Conservation (phyloP, 106 monocot species). For the Amphibolis antarctica region DNA sequence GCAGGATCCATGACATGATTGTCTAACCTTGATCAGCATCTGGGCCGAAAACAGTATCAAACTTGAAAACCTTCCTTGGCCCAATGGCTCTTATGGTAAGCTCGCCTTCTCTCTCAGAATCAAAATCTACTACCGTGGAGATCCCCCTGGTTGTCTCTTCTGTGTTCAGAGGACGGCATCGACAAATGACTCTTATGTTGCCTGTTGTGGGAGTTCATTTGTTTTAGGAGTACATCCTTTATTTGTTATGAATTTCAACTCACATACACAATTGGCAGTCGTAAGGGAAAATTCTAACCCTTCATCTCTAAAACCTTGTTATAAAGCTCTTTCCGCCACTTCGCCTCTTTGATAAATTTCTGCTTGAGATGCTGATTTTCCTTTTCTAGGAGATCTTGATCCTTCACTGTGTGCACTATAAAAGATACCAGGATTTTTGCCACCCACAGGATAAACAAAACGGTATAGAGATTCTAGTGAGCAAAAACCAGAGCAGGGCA, state of each 20-base stretch:
- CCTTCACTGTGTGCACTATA: constrained; percentile 30
- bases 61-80: constrained; percentile 64
- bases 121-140: constrained; percentile 63
- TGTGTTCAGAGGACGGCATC: constrained; percentile 65
- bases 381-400: constrained; percentile 22
- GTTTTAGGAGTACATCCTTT: background rate
- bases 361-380: constrained; percentile 39
- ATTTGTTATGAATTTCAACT: background rate
- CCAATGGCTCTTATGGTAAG: constrained; percentile 52
- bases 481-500: background rate
- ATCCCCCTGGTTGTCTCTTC: constrained; percentile 58
- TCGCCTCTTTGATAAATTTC: constrained; percentile 55
- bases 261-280: background rate
- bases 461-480: too few relatives aligned
- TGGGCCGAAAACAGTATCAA: constrained; percentile 71
- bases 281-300: constrained; percentile 26
- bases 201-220: constrained; percentile 20
- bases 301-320: constrained; percentile 79
- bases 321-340: constrained; percentile 56
- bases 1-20: background rate
- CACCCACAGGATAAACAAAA: too few relatives aligned
- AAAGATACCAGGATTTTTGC: background rate
- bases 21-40: constrained; percentile 71
- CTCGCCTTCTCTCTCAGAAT: constrained; percentile 75
- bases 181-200: constrained; percentile 86